Evolutionary conservation across 1,139 yeast species (phyloP), one percentile per base, ranked within the genome.

Genomic region (Nematodospora anomalae): DNA sequence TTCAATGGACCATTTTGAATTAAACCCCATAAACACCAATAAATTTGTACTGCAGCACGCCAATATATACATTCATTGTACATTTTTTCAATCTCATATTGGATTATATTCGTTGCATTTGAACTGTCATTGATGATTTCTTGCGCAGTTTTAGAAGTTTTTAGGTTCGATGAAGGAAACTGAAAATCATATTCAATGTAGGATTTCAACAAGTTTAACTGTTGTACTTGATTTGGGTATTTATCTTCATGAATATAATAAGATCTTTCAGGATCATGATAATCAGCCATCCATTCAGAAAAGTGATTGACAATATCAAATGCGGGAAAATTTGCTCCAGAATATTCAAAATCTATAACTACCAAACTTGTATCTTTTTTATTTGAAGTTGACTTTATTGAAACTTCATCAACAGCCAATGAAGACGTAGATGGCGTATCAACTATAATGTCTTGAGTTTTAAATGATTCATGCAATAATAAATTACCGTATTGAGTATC

Each of bases 401-500:
- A 48, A 3, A 62, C 64, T 12, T 41, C 51, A 9, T 41, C 42
- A n/a, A 36, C 41, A 2, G 42, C 40, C 4, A 48, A 38, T 55
- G 71, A 41, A 32, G 58, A 23, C 1, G 48, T 54, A 32, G 41
- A 6, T 9, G 39, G 31, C 2, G 41, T 28, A 23, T 53, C 47
- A 50, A 59, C 26, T 54, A 80, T 35, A 59, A 76, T 58, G 16
- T 64, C 70, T 13, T 54, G 49, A 1, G 61, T 55, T 30, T 64
- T 52, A 36, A 71, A 70, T 2, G 62, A 46, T 36, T 62, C 63
- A 40, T 64, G 67, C 46, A 84, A 74, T 39, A 84, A 64, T 46
- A 92, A 71, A 55, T 92, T 92, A 26, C 98, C 98, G 57, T 92
- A 92, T 59, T 92, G 98, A 1, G 98, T 85, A 60, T 90, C 97